A percentile compares a stretch with the other conserved stretches of the same genome.
phyloP scores from a whole-genome alignment of 2,329 filamentous ascomycete genomes.

The Alternaria sp. region DNA sequence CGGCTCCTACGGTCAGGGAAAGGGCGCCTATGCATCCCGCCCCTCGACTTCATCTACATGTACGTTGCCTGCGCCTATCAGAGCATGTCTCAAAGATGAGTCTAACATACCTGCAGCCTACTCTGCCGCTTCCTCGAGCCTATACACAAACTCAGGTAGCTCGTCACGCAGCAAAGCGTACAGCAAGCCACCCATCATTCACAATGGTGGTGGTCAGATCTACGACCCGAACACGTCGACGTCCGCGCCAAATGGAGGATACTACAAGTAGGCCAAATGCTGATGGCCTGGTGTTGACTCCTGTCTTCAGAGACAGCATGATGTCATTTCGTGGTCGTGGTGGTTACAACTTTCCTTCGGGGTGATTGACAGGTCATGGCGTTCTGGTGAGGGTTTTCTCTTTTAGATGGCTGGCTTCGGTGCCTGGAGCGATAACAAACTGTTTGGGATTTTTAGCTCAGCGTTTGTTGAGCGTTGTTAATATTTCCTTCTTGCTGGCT shows the following conservation, averaged over 20 bases:
- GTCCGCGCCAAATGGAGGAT: conserved; percentile 39
- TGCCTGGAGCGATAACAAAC: not conserved
- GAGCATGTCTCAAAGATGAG: not conserved
- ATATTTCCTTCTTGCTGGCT: not conserved
- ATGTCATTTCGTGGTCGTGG: not conserved
- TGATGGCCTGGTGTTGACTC: not conserved
- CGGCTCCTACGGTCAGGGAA: conserved; percentile 35
- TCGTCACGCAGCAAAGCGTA: conserved; percentile 37
- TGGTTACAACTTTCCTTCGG: not conserved
- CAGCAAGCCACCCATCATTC: conserved; percentile 41
- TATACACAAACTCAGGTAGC: conserved; percentile 35
- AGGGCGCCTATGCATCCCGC: conserved; percentile 34
- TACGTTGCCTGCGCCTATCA: conserved; percentile 24
- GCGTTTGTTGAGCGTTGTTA: not conserved
- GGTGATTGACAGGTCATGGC: not conserved
- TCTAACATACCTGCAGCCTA: conserved; percentile 25
- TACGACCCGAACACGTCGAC: conserved; percentile 43
- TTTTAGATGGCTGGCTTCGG: not conserved
- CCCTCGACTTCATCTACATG: conserved; percentile 38
- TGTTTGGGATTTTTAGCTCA: not conserved
- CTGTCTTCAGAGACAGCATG: not conserved
- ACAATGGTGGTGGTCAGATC: conserved; percentile 42
- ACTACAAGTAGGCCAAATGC: conserved; percentile 34
- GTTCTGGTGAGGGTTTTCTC: not conserved
- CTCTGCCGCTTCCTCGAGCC: conserved; percentile 31